phyloP scores from a whole-genome alignment of 2,329 filamentous ascomycete species.

The Nothomitra cinnamomea region DNA sequence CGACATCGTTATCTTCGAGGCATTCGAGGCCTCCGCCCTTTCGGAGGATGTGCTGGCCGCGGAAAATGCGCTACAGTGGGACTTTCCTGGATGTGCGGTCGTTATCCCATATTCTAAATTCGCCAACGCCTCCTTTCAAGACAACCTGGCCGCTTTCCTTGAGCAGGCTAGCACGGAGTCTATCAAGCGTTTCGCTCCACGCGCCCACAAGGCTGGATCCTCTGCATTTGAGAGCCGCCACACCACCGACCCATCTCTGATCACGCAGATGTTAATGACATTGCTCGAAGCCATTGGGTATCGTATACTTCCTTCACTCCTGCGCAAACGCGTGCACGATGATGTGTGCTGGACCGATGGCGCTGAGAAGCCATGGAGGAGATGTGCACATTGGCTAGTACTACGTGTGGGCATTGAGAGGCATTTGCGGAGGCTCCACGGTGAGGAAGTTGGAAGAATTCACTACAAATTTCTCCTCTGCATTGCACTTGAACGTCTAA shows the following conservation, averaged over 20 bases:
- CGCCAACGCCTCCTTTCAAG: constrained; percentile 26
- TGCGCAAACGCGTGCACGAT: constrained; percentile 44
- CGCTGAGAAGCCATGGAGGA: constrained; percentile 39
- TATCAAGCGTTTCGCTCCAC: constrained; percentile 35
- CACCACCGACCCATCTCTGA: constrained; percentile 36
- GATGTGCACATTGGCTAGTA: constrained; percentile 44
- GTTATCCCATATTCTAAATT: constrained; percentile 27
- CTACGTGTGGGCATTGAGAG: constrained; percentile 41
- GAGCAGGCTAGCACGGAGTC: constrained; percentile 37
- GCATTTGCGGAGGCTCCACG: constrained; percentile 27
- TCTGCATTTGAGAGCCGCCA: constrained; percentile 38
- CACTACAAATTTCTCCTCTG: constrained; percentile 43
- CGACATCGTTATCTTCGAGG: constrained; percentile 33
- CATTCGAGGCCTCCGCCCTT: constrained; percentile 40
- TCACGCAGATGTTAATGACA: constrained; percentile 42
- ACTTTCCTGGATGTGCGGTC: constrained; percentile 40
- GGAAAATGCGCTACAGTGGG: constrained; percentile 35
- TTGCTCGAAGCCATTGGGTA: constrained; percentile 38
- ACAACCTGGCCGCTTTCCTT: constrained; percentile 33
- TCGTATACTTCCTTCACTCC: constrained; percentile 17
- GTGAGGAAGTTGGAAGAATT: constrained; percentile 25
- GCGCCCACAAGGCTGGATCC: constrained; percentile 33
- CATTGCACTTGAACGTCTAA: constrained; percentile 28
- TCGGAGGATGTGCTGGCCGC: constrained; percentile 35
- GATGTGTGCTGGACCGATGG: constrained; percentile 35